Evolutionary conservation across 805 yeast genomes (phyloP), one percentile per base, ranked within the genome.

Genomic region (Candida easanensis): DNA sequence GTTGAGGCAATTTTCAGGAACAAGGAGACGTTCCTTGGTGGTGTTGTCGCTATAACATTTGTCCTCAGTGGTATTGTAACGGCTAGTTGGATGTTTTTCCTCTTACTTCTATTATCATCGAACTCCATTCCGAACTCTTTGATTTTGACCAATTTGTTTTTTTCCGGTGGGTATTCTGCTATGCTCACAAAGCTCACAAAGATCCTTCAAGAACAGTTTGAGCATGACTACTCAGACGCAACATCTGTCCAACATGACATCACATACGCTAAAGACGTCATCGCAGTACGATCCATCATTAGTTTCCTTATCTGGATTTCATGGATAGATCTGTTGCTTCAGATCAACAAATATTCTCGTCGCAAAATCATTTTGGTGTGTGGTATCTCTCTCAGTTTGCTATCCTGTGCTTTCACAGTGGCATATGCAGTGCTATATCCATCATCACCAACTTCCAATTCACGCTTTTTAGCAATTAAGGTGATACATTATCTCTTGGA

Each of bases 81-180:
- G 5, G 73, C 82, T 14, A 69, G 82, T 21, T 87, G 95, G 95
- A 78, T 85, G 79, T 66, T 87, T 20, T 63, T 82, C 39, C 47
- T 84, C 15, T 62, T 84, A 26, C 66, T 84, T 33, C 56, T 76
- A 17, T 58, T 86, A 25, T 73, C 79, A 17, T 77, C 74, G 31
- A 77, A 77, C 50, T 65, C 76, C 20, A 76, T 83, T 42, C 88
- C 90, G 4, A 57, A 68, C 32, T 60, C 80, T 34, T 73, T 86
- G 28, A 76, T 75, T 31, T 23, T 80, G 9, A 78, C 85, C 5
- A 77, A 84, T n/a, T 51, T 80, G 17, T 66, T 79, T 41, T 74
- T 73, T 44, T 77, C 88, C 13, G 62, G 76, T 1, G 68, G 75
- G 9, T 68, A 76, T 39, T 79, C 88, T 1, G 73, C 76, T 1